Evolutionary conservation across 116 monocot species (phyloP).

Genomic region (Cymodocea nodosa): DNA sequence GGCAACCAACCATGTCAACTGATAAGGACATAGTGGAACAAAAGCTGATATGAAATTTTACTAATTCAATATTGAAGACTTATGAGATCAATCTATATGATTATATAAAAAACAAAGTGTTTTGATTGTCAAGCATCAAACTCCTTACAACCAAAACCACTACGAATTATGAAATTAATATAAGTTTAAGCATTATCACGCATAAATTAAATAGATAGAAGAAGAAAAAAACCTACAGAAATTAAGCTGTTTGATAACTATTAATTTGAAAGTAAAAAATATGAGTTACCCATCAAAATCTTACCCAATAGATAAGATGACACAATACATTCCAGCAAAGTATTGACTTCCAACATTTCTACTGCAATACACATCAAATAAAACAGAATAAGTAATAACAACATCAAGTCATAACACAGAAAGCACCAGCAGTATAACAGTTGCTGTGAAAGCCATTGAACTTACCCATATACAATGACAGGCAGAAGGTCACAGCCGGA

Average conservation of each 20-base stretch:
- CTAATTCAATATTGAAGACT: too few species aligned
- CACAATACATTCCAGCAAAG: conserved; percentile 17
- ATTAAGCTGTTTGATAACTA: too few species aligned
- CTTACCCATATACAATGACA: conserved; percentile 17
- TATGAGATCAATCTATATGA: too few species aligned
- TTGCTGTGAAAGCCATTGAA: background rate
- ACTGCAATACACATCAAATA: conserved; percentile 6
- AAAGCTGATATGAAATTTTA: too few species aligned
- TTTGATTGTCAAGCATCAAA: too few species aligned
- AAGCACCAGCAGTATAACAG: background rate
- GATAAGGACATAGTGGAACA: too few species aligned
- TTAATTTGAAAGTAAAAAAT: too few species aligned
- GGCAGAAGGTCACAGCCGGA: conserved; percentile 12
- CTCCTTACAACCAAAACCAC: too few species aligned
- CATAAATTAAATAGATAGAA: background rate
- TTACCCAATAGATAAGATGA: conserved; percentile 14
- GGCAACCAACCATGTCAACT: too few species aligned
- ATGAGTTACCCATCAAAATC: background rate
- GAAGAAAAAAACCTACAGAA: too few species aligned
- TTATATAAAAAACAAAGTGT: too few species aligned
- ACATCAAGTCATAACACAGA: background rate
- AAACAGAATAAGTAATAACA: background rate
- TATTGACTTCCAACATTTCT: conserved; percentile 7
- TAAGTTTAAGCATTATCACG: background rate
- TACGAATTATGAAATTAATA: too few species aligned